Conservation (phyloP, 306 rosid species). For the Sindora glabra region DNA sequence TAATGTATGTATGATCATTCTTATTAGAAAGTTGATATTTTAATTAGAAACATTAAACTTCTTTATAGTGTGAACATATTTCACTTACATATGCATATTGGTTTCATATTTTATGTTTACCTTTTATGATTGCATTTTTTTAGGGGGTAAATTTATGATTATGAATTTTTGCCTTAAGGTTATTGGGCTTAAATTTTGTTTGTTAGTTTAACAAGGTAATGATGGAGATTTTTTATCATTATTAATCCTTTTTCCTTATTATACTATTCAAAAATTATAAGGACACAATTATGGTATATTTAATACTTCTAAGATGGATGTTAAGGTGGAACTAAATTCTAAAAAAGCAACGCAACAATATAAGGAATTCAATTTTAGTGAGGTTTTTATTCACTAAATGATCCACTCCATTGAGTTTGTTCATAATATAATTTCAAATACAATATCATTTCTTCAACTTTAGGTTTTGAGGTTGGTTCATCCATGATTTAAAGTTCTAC, state of each 20-base stretch:
- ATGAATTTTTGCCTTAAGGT: neutral
- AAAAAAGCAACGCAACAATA: constrained; percentile 75
- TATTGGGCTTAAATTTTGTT: constrained; percentile 13
- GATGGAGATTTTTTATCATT: neutral
- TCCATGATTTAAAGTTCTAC: constrained; percentile 16
- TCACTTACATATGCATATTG: constrained; percentile 5
- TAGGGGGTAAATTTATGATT: too few species aligned
- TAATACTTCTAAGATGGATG: constrained; percentile 77
- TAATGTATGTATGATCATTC: constrained; percentile 11
- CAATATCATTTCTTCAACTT: constrained; percentile 97
- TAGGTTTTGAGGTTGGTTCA: constrained; percentile 90
- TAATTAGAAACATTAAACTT: too few species aligned
- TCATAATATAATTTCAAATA: constrained; percentile 95
- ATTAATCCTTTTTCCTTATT: constrained; percentile 17
- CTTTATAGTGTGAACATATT: too few species aligned
- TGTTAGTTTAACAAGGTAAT: constrained; percentile 7
- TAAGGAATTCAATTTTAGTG: constrained; percentile 90
- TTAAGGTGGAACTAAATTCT: constrained; percentile 79
- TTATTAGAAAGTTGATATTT: constrained; percentile 1
- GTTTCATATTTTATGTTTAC: too few species aligned
- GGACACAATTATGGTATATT: constrained; percentile 86
- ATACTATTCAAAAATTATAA: constrained; percentile 75
- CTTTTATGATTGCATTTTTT: too few species aligned
- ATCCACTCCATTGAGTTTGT: constrained; percentile 96
- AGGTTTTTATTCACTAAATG: constrained; percentile 98